Evolutionary conservation across 1,284 basidiomycete species (phyloP), one percentile per base, ranked within the genome.

Genomic region (Trametes versicolor): DNA sequence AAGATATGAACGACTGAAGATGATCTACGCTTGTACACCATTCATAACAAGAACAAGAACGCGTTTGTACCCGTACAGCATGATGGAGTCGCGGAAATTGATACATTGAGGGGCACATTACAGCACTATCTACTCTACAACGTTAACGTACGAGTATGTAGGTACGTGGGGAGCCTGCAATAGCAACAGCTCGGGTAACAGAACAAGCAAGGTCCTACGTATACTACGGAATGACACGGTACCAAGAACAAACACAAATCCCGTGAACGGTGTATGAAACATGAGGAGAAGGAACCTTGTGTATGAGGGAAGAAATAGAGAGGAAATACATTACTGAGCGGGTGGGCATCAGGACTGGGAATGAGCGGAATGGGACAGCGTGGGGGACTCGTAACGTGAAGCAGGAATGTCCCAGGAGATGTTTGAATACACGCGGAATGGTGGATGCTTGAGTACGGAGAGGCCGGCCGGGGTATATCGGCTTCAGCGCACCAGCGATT

Each of bases 401-500:
- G 36, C 12, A 23, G 9, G 39, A 27, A 36, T n/a, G 21, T 27
- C 39, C 8, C 9, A 23, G n/a, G 21, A 8, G 19, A 17, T 45
- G 43, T 4, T 21, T 45, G 27, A 7, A 6, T 37, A 27, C 21
- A 17, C 8, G 43, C 23, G n/a, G 23, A 21, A 19, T 27, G 34
- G 39, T 60, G 12, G n/a, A n/a, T n/a, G n/a, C n/a, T n/a, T n/a
- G n/a, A n/a, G n/a, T n/a, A n/a, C 7, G 6, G 27, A 32, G 27
- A 13, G 3, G 25, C 9, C 9, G 12, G 25, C 10, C 23, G 45
- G 45, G 45, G 45, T 27, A 23, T 23, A 48, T 7, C 8, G 29
- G 45, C 23, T 6, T 41, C 53, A 25, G 4, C 7, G 12, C 17
- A 29, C 23, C 27, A 32, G 27, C 37, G 53, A 67, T 69, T 72